Evolutionary conservation across 805 yeast species (phyloP), one percentile per base, ranked within the genome.

Genomic region (Saccharomycopsis guyanensis): DNA sequence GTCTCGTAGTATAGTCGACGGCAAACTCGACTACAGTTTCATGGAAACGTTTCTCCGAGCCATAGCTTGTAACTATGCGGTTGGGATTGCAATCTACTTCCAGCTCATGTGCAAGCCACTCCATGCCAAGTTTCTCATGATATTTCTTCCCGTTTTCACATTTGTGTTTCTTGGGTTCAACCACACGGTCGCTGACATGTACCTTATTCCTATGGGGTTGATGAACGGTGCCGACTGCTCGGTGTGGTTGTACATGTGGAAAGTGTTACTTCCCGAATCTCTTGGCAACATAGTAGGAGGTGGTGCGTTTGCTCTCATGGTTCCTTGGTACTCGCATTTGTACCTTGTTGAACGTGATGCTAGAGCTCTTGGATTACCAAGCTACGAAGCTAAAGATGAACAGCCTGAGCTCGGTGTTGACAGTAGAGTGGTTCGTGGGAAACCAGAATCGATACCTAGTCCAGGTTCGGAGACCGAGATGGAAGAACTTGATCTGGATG

Each of bases 211-310:
- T 6, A 74, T 78, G 52, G 94, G 86, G 0, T 62, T 83, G 58
- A 68, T 84, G 40, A 82, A 82, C 60, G 76, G 80, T 13, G 83
- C 86, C 1, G 71, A 76, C 2, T 65, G 80, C 6, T 66, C 81
- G 0, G 86, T 82, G 32, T 84, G 80, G 0, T 61, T 64, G 7
- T 80, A 78, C 48, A 76, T 82, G 8, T 85, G 93, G 94, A 84
- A 78, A 58, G 63, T 80, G 0, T 65, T 84, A 55, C 63, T 86
- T 7, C 86, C 94, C 0, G 86, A 80, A 0, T 70, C 79, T 0
- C 54, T 86, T 12, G 95, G 95, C 0, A 86, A 86, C 58, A 74
- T 80, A 1, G 69, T 86, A 25, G 95, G 95, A n/a, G 95, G 95
- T 0, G 58, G 72, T 0, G 66, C 75, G 25, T 86, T 86, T 59